Conservation (phyloP, 305 asterid species). For the Rubia tinctorum region DNA sequence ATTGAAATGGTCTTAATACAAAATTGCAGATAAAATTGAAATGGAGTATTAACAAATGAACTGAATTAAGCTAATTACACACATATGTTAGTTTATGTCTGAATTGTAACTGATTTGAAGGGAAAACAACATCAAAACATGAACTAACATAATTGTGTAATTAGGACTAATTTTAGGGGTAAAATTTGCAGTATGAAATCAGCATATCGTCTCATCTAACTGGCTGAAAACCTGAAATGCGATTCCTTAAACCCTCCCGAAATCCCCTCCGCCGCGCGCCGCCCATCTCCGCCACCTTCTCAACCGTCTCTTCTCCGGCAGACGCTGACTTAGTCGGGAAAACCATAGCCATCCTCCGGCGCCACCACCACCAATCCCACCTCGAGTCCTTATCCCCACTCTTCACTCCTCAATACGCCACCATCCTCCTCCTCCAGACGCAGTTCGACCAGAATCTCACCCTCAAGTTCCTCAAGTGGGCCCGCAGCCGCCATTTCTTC, state of each 20-base stretch:
- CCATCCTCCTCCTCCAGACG: slow-evolving; percentile 59
- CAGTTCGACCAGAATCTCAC: slow-evolving; percentile 41
- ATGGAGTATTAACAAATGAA: too few relatives aligned
- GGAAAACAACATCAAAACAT: too few relatives aligned
- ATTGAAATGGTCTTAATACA: too few relatives aligned
- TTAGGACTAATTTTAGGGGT: too few relatives aligned
- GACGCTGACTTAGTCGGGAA: slow-evolving; percentile 40
- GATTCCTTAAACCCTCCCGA: slow-evolving; percentile 33
- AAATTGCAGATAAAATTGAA: too few relatives aligned
- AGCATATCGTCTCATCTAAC: background rate
- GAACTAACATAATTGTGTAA: too few relatives aligned
- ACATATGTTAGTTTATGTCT: too few relatives aligned
- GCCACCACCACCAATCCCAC: slow-evolving; percentile 39
- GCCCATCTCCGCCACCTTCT: slow-evolving; percentile 25
- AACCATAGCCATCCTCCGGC: slow-evolving; percentile 56
- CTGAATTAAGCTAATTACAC: too few relatives aligned
- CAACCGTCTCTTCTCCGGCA: background rate
- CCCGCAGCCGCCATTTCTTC: slow-evolving; percentile 57
- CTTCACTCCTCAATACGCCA: slow-evolving; percentile 63
- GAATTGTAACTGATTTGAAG: too few relatives aligned
- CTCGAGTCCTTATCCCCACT: slow-evolving; percentile 48
- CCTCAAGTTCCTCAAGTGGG: slow-evolving; percentile 64
- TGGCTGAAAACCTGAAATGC: slow-evolving; percentile 32
- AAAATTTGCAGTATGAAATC: background rate
- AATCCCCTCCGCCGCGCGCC: slow-evolving; percentile 36